Base-by-base conservation (phyloP, 805 yeast species). In the Kluyveromyces dobzhanskii region DNA sequence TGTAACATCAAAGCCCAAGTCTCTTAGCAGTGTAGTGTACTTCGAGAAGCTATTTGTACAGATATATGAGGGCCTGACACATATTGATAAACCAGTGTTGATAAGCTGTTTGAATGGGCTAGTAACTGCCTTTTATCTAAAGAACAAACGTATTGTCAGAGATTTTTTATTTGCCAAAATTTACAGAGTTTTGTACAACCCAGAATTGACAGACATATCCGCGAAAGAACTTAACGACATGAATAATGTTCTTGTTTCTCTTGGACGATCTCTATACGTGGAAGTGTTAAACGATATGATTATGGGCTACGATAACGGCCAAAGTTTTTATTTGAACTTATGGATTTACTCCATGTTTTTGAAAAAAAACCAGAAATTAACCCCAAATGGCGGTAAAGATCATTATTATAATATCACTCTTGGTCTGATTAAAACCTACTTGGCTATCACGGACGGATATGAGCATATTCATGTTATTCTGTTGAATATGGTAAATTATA, bases 171-270 rank as follows among this genome's bases (percentile, higher is more conserved):
- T 80, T 42, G 61, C 59, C 17, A 63, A 51, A 38, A 54, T 81
- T 1, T 75, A 81, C 76, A 31, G 42, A 0, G 57, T 54, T 1
- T 59, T 78, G 28, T 46, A 47, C 30, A 51, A 55, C 14, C 48
- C 43, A 2, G 56, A 54, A 4, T 56, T 54, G 3, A 51, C 66
- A 0, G 47, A 72, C 1, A 67, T 70, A 0, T 38, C 63, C 5
- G 81, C 75, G 36, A 64, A 66, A 14, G 67, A 69, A 3, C 54
- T 83, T 14, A 80, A 82, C 48, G 78, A 81, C 54, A 64, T 67
- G 4, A 64, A 83, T 17, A 81, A 81, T 54, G 85, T 80, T 0
- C 47, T 80, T n/a, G 56, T 81, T 1, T 77, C 90, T 0, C 48
- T 85, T 8, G 61, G 80, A 0, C 76, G 76, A 48, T 69, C 67